A percentile compares a stretch with the other conserved stretches of the same genome.
Evolutionary conservation across 2,329 filamentous ascomycete genomes (phyloP).

Genomic region (Nemania sp.): DNA sequence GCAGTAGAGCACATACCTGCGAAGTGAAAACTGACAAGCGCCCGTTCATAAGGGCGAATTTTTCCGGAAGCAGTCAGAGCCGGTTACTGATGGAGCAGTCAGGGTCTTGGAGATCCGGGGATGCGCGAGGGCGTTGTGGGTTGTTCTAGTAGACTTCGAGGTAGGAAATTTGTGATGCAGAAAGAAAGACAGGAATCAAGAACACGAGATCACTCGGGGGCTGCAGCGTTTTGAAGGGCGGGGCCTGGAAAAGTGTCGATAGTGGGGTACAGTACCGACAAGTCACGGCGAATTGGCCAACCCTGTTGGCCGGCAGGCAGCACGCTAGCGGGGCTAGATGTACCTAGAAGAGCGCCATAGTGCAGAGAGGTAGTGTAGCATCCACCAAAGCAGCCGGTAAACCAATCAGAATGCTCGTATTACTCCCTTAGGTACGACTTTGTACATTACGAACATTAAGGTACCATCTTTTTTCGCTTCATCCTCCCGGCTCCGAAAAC

Average conservation of each 20-base stretch:
- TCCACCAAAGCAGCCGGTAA: not conserved
- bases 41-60: slow-evolving; percentile 82
- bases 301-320: not conserved
- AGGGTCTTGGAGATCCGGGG: slow-evolving; percentile 22
- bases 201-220: slow-evolving; percentile 4
- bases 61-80: slow-evolving; percentile 34
- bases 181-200: slow-evolving; percentile 14
- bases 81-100: slow-evolving; percentile 20
- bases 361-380: not conserved
- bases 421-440: slow-evolving; percentile 8
- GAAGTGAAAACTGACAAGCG: slow-evolving; percentile 84
- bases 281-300: slow-evolving; percentile 24
- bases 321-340: no score
- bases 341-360: slow-evolving; percentile 10
- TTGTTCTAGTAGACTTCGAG: not conserved
- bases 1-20: slow-evolving; percentile 63
- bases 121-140: slow-evolving; percentile 20
- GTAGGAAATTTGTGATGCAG: slow-evolving; percentile 16
- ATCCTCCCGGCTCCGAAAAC: slow-evolving; percentile 23
- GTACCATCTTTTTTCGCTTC: slow-evolving; percentile 1
- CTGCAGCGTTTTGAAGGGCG: slow-evolving; percentile 21
- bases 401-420: slow-evolving; percentile 20
- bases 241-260: slow-evolving; percentile 23
- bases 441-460: not conserved
- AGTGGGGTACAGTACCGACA: slow-evolving; percentile 16